Percentiles rank a stretch among this genome's conserved stretches.
phyloP scores from a whole-genome alignment of 768 basidiomycete species.

The Suillus americanus region DNA sequence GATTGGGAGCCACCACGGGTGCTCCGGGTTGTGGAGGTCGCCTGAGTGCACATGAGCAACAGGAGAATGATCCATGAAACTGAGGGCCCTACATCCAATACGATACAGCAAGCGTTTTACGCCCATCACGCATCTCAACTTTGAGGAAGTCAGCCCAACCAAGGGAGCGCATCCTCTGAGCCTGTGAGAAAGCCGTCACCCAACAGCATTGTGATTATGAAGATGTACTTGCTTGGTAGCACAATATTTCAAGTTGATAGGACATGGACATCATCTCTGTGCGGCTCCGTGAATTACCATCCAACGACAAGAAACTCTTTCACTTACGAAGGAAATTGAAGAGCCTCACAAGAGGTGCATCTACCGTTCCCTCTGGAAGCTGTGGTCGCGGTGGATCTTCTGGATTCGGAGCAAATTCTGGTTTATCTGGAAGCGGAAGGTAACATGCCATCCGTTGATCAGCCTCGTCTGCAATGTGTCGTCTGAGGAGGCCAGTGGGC shows the following conservation, averaged over 20 bases:
- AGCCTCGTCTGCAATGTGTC: constrained; percentile 72
- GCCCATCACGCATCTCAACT: constrained; percentile 66
- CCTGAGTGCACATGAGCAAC: constrained; percentile 20
- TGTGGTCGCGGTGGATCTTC: constrained; percentile 44
- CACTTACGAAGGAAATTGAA: constrained; percentile 87
- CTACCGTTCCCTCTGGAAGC: constrained; percentile 62
- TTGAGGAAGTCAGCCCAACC: constrained; percentile 83
- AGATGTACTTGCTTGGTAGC: constrained; percentile 57
- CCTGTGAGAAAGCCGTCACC: constrained; percentile 35
- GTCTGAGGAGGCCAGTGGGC: constrained; percentile 61
- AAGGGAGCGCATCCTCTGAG: constrained; percentile 72
- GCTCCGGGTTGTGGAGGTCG: constrained; percentile 37
- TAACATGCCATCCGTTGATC: constrained; percentile 67
- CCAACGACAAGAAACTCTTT: neutral
- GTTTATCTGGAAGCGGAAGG: constrained; percentile 45
- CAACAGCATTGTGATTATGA: neutral
- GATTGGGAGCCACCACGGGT: constrained; percentile 27
- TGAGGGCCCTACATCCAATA: constrained; percentile 78
- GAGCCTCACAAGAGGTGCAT: constrained; percentile 81
- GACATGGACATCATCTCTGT: constrained; percentile 89
- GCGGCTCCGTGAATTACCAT: constrained; percentile 1
- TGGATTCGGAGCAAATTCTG: constrained; percentile 39
- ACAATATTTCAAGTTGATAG: constrained; percentile 89
- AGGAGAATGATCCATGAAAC: neutral
- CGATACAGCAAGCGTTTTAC: constrained; percentile 67